Base-by-base conservation (phyloP, 768 basidiomycete genomes). In the Strobilomyces confusus region DNA sequence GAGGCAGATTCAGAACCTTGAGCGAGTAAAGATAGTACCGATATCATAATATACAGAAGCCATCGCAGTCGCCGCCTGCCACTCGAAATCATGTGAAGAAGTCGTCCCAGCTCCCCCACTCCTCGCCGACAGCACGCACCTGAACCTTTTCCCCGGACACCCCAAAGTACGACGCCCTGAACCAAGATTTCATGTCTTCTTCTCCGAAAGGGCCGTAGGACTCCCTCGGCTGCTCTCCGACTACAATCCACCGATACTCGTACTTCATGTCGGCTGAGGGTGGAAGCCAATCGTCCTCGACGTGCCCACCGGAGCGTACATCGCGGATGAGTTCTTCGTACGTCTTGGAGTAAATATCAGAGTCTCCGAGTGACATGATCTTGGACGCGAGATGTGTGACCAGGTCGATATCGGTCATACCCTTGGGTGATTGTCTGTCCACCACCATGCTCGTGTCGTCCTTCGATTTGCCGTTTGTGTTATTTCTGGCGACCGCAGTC, bases 301-400 rank as follows among this genome's bases (percentile, higher is more conserved):
- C 89, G 25, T 71, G 74, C 36, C 89, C 90, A 6, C 88, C 83
- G 5, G 82, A 77, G 30, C 89, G 82, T 20, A 94, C 80, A 36
- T 78, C 73, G 52, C 89, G 84, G 19, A 95, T 82, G 48, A 95
- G 77, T 64, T 91, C 86, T 60, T 93, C 91, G 66, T 91, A 91
- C 0, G 89, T 87, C 67, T 81, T 85, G 37, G 85, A 87, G 72
- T 95, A 95, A 50, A 95, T 80, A 63, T 95, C 92, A 17, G 80
- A 76, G 56, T 95, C 91, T 22, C 90, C 91, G 14, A 92, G 78
- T 0, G 87, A 85, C 84, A 95, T 87, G 58, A 95, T 80, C 34
- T 78, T 85, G n/a, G 90, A 93, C 7, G 92, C 90, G 47, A 92
- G 80, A 71, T 91, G 85, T 0, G 93, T 94, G 57, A 95, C 81